Conservation (phyloP, 2,329 filamentous ascomycete species). For the Nemania diffusa region DNA sequence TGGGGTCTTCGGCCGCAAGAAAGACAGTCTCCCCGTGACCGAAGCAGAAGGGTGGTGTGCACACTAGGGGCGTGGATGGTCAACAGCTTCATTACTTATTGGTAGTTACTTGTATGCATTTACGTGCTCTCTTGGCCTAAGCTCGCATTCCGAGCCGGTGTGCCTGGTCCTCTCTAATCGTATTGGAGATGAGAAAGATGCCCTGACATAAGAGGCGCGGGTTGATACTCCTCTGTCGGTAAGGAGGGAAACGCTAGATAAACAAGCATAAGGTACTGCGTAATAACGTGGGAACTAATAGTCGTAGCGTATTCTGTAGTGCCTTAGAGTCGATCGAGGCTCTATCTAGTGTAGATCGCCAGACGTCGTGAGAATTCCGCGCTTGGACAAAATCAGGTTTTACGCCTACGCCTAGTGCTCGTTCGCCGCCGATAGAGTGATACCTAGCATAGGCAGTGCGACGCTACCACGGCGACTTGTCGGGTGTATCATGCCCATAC, state of each 20-base stretch:
- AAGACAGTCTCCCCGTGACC: conserved; percentile 11
- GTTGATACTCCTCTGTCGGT: neutral
- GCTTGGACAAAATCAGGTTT: conserved; percentile 10
- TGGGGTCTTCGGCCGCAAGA: neutral
- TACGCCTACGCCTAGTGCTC: neutral
- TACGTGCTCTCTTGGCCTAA: too few species aligned
- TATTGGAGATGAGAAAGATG: neutral
- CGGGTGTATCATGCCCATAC: conserved; percentile 7
- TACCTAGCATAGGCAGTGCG: conserved; percentile 16
- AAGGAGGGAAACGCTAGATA: neutral
- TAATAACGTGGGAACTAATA: neutral
- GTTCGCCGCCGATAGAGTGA: conserved; percentile 16
- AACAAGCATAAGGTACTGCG: neutral
- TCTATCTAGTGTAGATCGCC: conserved; percentile 17
- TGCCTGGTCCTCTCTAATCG: neutral
- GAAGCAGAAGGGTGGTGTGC: neutral
- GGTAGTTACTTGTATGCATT: too few species aligned
- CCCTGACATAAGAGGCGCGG: neutral
- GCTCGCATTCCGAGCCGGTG: neutral
- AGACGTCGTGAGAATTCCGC: neutral
- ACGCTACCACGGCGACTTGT: conserved; percentile 24
- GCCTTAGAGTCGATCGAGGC: conserved; percentile 18
- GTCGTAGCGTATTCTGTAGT: too few species aligned
- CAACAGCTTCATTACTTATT: neutral
- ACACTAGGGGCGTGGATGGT: neutral